Conservation (phyloP, 495 filamentous ascomycete species). For the Xylaria bambusicola region DNA sequence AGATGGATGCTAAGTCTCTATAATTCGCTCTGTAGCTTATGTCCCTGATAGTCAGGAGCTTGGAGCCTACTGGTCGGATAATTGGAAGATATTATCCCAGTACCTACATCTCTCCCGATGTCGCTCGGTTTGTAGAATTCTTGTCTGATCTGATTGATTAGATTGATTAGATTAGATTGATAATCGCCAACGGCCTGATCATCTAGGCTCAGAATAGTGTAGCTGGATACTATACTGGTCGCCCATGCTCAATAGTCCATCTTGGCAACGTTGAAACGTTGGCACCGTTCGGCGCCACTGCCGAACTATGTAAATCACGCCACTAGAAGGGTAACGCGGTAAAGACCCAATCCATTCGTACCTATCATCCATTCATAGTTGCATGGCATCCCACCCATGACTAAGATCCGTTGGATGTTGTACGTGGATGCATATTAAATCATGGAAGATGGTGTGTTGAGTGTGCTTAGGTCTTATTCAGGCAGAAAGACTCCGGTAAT, state of each 20-base stretch:
- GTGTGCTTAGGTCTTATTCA: conserved; percentile 2
- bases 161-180: conserved; percentile 34
- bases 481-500: not conserved
- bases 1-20: too few species aligned
- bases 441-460: not conserved
- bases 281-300: not conserved
- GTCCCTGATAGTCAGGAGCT: too few species aligned
- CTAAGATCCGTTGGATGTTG: not conserved
- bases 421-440: not conserved
- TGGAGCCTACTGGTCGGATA: not conserved
- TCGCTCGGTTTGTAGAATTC: conserved; percentile 13
- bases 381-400: not conserved
- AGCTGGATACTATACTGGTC: too few species aligned
- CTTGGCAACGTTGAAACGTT: not conserved
- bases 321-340: not conserved
- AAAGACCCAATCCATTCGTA: not conserved
- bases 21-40: too few species aligned
- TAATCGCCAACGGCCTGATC: not conserved
- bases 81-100: conserved; percentile 1
- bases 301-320: not conserved
- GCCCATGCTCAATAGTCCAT: not conserved
- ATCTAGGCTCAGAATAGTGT: not conserved
- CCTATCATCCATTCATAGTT: not conserved
- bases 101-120: too few species aligned
- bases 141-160: conserved; percentile 34